Evolutionary conservation across 805 yeast genomes (phyloP).

Genomic region (Saccharomyces eubayanus): DNA sequence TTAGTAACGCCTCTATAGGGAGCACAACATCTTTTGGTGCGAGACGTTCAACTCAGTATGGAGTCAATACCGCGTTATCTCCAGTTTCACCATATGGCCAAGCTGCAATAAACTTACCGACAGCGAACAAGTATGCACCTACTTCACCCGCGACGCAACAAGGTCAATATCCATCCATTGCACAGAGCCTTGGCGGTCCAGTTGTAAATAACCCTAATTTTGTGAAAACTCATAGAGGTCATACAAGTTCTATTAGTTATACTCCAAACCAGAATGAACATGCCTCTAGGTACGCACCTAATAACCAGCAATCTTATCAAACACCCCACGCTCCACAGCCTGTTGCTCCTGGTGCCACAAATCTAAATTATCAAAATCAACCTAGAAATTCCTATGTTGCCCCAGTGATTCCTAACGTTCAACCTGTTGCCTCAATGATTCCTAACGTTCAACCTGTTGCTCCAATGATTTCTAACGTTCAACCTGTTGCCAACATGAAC

Average conservation of each 20-base stretch:
- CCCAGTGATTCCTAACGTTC: neutral
- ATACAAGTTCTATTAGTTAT: slow-evolving; percentile 27
- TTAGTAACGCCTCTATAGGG: slow-evolving; percentile 20
- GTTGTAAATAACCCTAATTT: neutral
- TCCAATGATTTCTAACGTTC: neutral
- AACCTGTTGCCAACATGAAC: neutral
- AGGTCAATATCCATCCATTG: neutral
- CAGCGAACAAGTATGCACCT: slow-evolving; percentile 5
- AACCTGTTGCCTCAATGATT: neutral
- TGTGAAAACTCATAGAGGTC: slow-evolving; percentile 11
- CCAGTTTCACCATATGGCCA: neutral
- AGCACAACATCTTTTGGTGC: slow-evolving; percentile 7
- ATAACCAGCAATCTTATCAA: neutral
- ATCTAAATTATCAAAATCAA: neutral
- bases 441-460: neutral
- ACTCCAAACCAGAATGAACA: slow-evolving; percentile 23
- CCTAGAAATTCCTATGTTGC: neutral
- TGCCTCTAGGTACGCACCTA: slow-evolving; percentile 35
- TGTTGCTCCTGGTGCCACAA: neutral
- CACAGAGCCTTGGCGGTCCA: neutral
- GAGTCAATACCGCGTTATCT: slow-evolving; percentile 1
- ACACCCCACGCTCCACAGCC: neutral
- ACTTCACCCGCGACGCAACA: slow-evolving; percentile 3
- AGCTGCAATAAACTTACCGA: neutral
- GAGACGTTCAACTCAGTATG: neutral